These are phyloP conservation scores for Russula abietina DNA, from an alignment of 768 basidiomycete species.

Conservation along the genomic window DNA sequence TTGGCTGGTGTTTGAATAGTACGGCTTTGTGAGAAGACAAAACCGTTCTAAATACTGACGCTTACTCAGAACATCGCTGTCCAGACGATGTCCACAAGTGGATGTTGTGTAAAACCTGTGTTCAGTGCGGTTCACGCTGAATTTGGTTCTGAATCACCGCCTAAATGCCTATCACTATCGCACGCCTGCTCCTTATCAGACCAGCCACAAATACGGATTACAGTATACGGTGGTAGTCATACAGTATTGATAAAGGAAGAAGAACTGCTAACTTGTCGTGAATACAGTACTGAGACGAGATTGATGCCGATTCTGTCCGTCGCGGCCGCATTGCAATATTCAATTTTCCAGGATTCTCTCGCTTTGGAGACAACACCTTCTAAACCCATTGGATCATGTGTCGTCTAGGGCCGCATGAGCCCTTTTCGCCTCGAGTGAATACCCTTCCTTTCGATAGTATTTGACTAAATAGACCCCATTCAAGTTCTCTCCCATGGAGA, in stretches of 20 bases:
- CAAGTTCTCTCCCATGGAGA: not conserved
- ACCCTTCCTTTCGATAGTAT: not conserved
- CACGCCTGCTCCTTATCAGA: not conserved
- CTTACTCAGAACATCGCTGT: too few relatives aligned
- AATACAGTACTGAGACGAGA: too few relatives aligned
- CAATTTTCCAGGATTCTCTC: too few relatives aligned
- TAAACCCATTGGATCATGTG: not conserved
- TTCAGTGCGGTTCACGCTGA: too few relatives aligned
- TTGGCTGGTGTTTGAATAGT: too few relatives aligned
- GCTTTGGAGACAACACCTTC: not conserved
- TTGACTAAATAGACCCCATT: not conserved
- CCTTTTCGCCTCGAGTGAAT: not conserved
- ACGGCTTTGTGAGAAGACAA: too few relatives aligned
- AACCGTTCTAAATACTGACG: too few relatives aligned
- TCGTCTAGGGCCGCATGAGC: not conserved
- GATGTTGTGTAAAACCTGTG: too few relatives aligned
- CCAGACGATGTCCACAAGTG: too few relatives aligned
- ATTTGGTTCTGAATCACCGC: not conserved
- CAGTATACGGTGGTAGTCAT: too few relatives aligned
- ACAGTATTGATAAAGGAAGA: not conserved
- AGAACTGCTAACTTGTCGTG: not conserved
- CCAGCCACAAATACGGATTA: not conserved
- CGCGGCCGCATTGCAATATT: not conserved
- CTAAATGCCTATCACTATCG: not conserved
- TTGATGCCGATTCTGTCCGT: not conserved